Conservation (phyloP, 306 rosid species). For the Aeschynomene evenia region DNA sequence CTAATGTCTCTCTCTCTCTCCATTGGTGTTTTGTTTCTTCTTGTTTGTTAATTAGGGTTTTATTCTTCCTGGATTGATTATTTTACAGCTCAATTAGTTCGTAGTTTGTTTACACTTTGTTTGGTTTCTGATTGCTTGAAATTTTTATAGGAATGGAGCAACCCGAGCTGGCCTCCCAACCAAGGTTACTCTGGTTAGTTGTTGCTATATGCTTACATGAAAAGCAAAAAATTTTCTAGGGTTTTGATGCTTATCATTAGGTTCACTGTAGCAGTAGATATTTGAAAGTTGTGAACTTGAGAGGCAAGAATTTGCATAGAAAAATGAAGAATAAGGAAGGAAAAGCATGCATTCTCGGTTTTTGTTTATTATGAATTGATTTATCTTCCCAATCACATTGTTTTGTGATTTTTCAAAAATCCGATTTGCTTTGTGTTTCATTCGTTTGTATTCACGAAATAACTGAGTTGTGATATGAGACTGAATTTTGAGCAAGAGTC, state of each 20-base stretch:
- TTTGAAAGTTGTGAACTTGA: background rate
- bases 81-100: background rate
- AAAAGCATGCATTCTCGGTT: background rate
- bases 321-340: background rate
- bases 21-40: background rate
- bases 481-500: constrained; percentile 20
- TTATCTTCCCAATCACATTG: background rate
- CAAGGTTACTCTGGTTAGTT: constrained; percentile 69
- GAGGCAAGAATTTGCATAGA: background rate
- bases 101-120: background rate
- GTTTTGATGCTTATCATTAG: constrained; percentile 12
- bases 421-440: background rate
- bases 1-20: background rate
- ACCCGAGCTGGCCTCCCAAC: constrained; percentile 57
- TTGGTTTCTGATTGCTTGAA: background rate
- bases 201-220: background rate
- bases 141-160: constrained; percentile 71
- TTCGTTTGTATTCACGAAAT: constrained; percentile 13
- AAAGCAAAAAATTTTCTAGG: background rate
- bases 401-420: background rate
- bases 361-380: background rate
- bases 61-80: background rate
- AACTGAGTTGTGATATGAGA: background rate
- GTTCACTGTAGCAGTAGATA: background rate
- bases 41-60: constrained; percentile 27